Evolutionary conservation across 2,329 filamentous ascomycete species (phyloP), one percentile per base, ranked within the genome.

Genomic region (Colletotrichum trifolii): DNA sequence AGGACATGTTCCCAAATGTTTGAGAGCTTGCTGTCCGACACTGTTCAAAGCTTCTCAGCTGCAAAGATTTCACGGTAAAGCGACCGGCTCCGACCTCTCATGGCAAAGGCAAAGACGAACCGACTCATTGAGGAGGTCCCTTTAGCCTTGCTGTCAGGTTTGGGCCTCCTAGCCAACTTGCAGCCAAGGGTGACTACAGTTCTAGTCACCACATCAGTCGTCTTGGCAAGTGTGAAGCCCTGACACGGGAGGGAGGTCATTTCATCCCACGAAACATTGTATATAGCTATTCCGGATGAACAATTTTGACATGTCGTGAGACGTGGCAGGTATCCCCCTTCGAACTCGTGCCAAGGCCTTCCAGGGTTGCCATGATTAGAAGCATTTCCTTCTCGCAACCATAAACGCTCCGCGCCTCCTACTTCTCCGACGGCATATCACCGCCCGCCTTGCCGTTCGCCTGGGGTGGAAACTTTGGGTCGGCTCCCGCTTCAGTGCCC

Each of bases 381-480:
- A 47, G 6, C 36, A 40, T 9, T 17, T 58, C 46, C 25, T 58
- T 58, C 25, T 63, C 54, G 46, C 8, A 40, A 48, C 40, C 33
- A 34, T 48, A 15, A 40, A 15, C 13, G 15, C 15, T 12, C 36
- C 4, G 25, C 25, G 25, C 6, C 42, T 50, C 35, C 42, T 57
- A 46, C 40, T 40, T 47, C n/a, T 34, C 36, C 47, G 25, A 53
- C 55, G 36, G 42, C 12, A 25, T 25, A 34, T 63, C 60, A 34
- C 35, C 46, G 13, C 52, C 54, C 59, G 64, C 60, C 40, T 40
- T 54, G 35, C 60, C 36, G 6, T n/a, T 38, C 48, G 33, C 36
- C 36, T 57, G 45, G 13, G 76, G 76, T 13, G 77, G 76, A 61
- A 75, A 78, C 70, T 78, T 79, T 73, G 78, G 71, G 9, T 69